Conservation (phyloP, 805 yeast species). For the Cyberlindnera bimundalis region DNA sequence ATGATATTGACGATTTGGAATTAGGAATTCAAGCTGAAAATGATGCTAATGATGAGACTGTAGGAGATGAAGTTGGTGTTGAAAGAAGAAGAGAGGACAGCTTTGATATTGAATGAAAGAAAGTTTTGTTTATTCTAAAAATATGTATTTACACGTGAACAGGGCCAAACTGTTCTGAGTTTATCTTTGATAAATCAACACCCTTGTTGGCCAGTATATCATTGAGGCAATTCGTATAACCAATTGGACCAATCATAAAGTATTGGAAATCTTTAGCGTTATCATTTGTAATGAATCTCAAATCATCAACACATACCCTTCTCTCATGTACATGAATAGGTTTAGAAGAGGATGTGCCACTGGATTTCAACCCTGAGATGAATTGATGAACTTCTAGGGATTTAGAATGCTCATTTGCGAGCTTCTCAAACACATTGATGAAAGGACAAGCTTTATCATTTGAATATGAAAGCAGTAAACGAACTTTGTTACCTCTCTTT, state of each 20-base stretch:
- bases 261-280: conserved; percentile 13
- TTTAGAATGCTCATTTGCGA: conserved; percentile 13
- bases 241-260: conserved; percentile 26
- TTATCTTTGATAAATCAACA: conserved; percentile 13
- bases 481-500: conserved; percentile 15
- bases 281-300: conserved; percentile 7
- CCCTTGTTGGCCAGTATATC: conserved; percentile 6
- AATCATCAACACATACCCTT: conserved; percentile 1
- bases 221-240: conserved; percentile 17
- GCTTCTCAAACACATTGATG: conserved; percentile 12
- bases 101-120: conserved; percentile 9
- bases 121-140: not conserved
- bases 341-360: too few relatives aligned
- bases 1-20: conserved; percentile 22
- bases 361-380: too few relatives aligned
- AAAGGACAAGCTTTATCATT: conserved; percentile 15
- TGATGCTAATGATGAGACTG: conserved; percentile 6
- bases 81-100: conserved; percentile 10
- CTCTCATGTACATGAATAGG: conserved; percentile 1
- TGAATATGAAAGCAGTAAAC: conserved; percentile 16
- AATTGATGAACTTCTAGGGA: conserved; percentile 18
- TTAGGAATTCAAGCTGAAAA: conserved; percentile 16
- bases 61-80: too few relatives aligned
- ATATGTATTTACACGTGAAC: conserved; percentile 12
- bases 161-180: conserved; percentile 27